phyloP scores from a whole-genome alignment of 139 green algal genomes.

The Auxenochlorella pyrenoidosa region DNA sequence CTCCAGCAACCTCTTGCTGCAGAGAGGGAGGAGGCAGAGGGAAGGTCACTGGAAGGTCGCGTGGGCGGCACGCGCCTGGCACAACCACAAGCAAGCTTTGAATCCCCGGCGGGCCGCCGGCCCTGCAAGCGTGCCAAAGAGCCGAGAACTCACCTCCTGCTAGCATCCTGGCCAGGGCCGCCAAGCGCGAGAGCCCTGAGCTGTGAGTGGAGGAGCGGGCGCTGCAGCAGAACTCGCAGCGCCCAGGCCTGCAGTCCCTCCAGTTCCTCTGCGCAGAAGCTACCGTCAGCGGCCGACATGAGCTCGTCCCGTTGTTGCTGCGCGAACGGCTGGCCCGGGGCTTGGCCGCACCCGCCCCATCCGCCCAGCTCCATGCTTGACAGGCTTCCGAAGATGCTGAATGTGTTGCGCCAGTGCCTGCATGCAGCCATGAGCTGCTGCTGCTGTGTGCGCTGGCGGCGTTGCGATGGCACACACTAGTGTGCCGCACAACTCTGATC shows the following conservation, averaged over 20 bases:
- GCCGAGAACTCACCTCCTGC: neutral
- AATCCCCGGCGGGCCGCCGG: neutral
- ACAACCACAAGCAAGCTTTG: neutral
- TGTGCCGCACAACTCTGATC: too few species aligned
- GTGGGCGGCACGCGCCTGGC: neutral
- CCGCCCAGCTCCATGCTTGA: neutral
- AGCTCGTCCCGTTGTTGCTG: neutral
- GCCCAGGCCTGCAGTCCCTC: neutral
- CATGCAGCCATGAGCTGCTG: too few species aligned
- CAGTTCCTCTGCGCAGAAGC: neutral
- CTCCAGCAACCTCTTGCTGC: constrained; percentile 43
- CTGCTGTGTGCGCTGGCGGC: too few species aligned
- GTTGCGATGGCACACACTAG: too few species aligned
- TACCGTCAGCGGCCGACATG: neutral
- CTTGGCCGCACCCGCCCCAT: neutral
- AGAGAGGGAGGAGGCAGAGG: neutral
- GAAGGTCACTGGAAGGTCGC: neutral
- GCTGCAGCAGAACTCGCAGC: constrained; percentile 27
- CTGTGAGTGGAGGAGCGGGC: constrained; percentile 9
- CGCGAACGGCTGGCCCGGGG: neutral
- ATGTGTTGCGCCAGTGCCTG: too few species aligned
- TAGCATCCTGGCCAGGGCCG: neutral
- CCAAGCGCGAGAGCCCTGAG: constrained; percentile 17
- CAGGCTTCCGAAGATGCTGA: neutral
- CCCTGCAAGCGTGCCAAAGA: too few species aligned